Percentiles rank a stretch among this genome's conserved stretches.
Evolutionary conservation across 495 filamentous ascomycete species (phyloP).

Genomic region (Daldinia concentrica): DNA sequence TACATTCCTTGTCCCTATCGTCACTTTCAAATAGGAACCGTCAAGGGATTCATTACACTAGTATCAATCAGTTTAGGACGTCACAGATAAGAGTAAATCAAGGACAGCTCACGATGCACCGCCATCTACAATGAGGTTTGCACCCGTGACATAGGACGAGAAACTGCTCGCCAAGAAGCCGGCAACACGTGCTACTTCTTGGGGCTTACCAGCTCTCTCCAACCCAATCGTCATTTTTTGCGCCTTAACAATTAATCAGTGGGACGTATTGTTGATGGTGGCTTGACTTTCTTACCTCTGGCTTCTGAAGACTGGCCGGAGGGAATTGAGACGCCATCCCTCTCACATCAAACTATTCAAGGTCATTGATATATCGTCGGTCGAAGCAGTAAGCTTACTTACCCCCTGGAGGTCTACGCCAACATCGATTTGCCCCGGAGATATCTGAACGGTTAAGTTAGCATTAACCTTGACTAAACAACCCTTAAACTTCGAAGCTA

Average conservation of each 20-base stretch:
- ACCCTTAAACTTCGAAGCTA: not conserved
- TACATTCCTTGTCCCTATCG: not conserved
- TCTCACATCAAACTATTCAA: conserved; percentile 58
- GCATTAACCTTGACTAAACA: not conserved
- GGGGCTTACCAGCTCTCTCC: conserved; percentile 49
- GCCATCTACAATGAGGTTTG: conserved; percentile 65
- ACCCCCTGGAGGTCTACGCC: not conserved
- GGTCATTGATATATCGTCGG: not conserved
- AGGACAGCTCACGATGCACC: conserved; percentile 57
- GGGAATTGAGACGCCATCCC: conserved; percentile 65
- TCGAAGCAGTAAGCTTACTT: not conserved
- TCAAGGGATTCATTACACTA: not conserved
- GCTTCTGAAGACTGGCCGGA: conserved; percentile 62
- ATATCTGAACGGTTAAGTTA: not conserved
- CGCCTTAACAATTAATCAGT: conserved; percentile 17
- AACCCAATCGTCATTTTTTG: conserved; percentile 43
- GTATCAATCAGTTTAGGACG: not conserved
- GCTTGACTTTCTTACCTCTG: conserved; percentile 48
- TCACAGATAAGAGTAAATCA: conserved; percentile 7
- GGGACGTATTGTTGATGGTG: not conserved
- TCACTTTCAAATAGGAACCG: not conserved
- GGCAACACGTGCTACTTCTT: conserved; percentile 66
- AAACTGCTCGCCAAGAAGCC: conserved; percentile 67
- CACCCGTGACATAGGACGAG: conserved; percentile 65
- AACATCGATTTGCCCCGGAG: not conserved